Evolutionary conservation across 2,329 filamentous ascomycete species (phyloP), one percentile per base, ranked within the genome.

Genomic region (Colletotrichum zoysiae): DNA sequence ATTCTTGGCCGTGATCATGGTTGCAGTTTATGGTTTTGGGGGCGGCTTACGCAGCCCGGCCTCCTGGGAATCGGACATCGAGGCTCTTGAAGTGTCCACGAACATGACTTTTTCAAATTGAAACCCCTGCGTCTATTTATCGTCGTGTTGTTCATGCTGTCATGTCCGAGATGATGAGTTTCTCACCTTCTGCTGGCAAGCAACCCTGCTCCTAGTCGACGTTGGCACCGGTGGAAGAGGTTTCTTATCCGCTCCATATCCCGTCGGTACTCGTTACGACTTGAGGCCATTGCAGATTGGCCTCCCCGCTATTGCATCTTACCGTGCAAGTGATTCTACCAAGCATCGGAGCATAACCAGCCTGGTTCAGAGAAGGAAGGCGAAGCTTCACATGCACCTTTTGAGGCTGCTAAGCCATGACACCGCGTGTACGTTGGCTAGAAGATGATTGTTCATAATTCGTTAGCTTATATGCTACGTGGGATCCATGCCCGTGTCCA

Each of bases 391-490:
- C 0, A 46, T 8, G 11, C 5, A 42, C 40, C 1, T 20, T n/a
- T 23, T 20, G 38, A 67, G 20, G 14, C 16, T 11, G 2, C 3
- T 8, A 20, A 23, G 3, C 2, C 2, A 33, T 1, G 20, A 33
- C 18, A 6, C 20, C 26, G 7, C 2, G 9, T n/a, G 8, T 18
- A 5, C n/a, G 35, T 58, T n/a, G 1, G 4, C 33, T 23, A 2
- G n/a, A 26, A 26, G n/a, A 4, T 23, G 14, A 33, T 70, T 26
- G 20, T 65, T 72, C 70, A 55, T 65, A 26, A 72, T 65, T 71
- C 65, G 11, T 70, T n/a, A 48, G 26, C 59, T 18, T 12, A 8
- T 12, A 8, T n/a, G 46, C 55, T 57, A 35, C 23, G 26, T 42
- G 16, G 23, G 26, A 20, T 26, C 55, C 35, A 40, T 23, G 20